Conservation (phyloP, 2,329 filamentous ascomycete genomes). For the Gnomoniopsis sp. region DNA sequence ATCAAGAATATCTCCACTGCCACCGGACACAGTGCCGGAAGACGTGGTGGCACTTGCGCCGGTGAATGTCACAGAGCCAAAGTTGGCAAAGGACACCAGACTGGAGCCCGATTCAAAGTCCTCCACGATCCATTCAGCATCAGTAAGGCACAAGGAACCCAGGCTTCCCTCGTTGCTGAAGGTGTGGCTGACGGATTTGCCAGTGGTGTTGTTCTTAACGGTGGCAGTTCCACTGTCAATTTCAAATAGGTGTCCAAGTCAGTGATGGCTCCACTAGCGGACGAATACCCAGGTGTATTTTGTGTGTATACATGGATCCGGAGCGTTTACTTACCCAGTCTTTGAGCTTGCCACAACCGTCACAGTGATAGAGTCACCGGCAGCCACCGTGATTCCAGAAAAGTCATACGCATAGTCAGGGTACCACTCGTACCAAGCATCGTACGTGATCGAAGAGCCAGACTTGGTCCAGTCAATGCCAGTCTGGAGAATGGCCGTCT, state of each 20-base stretch:
- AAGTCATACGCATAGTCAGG: conserved; percentile 43
- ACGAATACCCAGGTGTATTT: no score
- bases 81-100: conserved; percentile 43
- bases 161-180: conserved; percentile 39
- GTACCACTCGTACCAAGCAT: conserved; percentile 61
- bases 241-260: no score
- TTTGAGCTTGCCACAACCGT: conserved; percentile 34
- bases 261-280: no score
- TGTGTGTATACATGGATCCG: no score
- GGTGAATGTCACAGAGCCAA: conserved; percentile 43
- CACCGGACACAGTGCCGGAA: conserved; percentile 28
- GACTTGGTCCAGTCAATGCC: conserved; percentile 51
- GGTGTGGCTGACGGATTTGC: conserved; percentile 46
- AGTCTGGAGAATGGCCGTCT: conserved; percentile 50
- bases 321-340: conserved; percentile 26
- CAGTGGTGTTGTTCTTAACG: conserved; percentile 46
- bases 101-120: conserved; percentile 38
- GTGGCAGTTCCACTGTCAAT: conserved; percentile 25
- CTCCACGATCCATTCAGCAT: conserved; percentile 63
- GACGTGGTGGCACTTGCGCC: conserved; percentile 28
- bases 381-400: conserved; percentile 18
- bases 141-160: conserved; percentile 44
- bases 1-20: conserved; percentile 1
- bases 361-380: conserved; percentile 23
- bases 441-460: conserved; percentile 38